phyloP scores from a whole-genome alignment of 768 basidiomycete genomes.

The Mycena belliarum region DNA sequence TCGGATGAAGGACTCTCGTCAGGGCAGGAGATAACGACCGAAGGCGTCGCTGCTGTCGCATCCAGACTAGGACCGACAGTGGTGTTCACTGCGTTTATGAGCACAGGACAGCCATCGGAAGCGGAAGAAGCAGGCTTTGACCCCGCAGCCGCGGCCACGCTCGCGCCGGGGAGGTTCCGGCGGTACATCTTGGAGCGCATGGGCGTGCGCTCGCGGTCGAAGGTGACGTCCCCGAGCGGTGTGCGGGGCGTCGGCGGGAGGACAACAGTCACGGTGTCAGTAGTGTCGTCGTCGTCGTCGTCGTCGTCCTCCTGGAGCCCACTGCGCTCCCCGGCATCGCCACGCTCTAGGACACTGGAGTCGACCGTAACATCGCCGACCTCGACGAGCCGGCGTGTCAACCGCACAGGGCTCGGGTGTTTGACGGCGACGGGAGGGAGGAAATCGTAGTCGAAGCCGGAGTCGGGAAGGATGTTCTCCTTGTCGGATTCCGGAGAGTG shows the following conservation, averaged over 20 bases:
- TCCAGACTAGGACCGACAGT: neutral
- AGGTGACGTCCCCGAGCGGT: constrained; percentile 38
- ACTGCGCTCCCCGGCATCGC: no score
- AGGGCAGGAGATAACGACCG: constrained; percentile 4
- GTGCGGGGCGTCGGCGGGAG: constrained; percentile 35
- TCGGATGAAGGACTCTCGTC: constrained; percentile 4
- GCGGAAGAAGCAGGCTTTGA: constrained; percentile 1
- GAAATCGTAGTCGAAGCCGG: constrained; percentile 40
- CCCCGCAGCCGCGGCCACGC: neutral
- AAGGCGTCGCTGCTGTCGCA: neutral
- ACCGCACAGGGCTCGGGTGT: constrained; percentile 29
- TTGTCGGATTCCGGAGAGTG: constrained; percentile 45
- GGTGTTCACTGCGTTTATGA: neutral
- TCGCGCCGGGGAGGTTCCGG: neutral
- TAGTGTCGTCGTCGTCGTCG: constrained; percentile 40
- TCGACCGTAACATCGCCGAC: constrained; percentile 49
- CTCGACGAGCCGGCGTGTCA: constrained; percentile 47
- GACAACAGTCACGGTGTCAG: constrained; percentile 35
- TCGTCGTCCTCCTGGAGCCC: constrained; percentile 32
- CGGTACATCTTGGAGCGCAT: constrained; percentile 33
- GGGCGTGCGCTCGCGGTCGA: constrained; percentile 36
- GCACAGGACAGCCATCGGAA: neutral
- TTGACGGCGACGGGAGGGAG: constrained; percentile 38
- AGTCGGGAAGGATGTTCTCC: constrained; percentile 41
- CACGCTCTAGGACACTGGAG: constrained; percentile 34